Conservation (phyloP, 164 flowering plant species). For the Magnolia changhungtana region DNA sequence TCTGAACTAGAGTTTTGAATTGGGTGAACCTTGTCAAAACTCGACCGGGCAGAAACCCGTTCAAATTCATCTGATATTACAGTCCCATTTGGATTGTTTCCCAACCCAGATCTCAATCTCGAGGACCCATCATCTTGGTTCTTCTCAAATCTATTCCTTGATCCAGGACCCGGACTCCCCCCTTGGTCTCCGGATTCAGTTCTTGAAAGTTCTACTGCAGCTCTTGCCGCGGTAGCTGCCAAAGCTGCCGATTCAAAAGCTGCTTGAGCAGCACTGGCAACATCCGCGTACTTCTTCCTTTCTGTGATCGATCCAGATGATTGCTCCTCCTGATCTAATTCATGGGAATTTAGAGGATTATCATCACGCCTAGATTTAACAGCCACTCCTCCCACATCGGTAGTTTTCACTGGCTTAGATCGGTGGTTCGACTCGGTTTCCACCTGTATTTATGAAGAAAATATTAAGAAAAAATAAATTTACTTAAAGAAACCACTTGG, state of each 20-base stretch:
- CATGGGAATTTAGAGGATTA: background rate
- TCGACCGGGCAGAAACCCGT: background rate
- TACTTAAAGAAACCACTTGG: background rate
- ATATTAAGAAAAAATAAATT: background rate
- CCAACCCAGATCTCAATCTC: background rate
- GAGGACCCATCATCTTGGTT: background rate
- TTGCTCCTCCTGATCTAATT: background rate
- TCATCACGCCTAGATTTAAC: background rate
- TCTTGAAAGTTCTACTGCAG: conserved; percentile 68
- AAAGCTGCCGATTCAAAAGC: conserved; percentile 85
- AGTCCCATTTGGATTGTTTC: background rate
- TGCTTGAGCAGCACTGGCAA: conserved; percentile 76
- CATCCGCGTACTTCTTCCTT: conserved; percentile 43
- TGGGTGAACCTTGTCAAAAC: background rate
- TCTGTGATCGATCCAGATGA: conserved; percentile 3
- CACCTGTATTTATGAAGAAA: background rate
- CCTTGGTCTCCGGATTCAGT: background rate
- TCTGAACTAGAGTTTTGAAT: background rate
- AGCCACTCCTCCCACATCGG: background rate
- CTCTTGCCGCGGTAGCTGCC: conserved; percentile 82
- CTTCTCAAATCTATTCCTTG: background rate
- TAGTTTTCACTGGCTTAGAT: background rate
- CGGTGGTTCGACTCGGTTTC: background rate
- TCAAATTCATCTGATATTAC: background rate
- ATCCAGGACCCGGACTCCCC: background rate